phyloP scores from a whole-genome alignment of 805 yeast genomes.

The Wickerhamiella spandovensis region DNA sequence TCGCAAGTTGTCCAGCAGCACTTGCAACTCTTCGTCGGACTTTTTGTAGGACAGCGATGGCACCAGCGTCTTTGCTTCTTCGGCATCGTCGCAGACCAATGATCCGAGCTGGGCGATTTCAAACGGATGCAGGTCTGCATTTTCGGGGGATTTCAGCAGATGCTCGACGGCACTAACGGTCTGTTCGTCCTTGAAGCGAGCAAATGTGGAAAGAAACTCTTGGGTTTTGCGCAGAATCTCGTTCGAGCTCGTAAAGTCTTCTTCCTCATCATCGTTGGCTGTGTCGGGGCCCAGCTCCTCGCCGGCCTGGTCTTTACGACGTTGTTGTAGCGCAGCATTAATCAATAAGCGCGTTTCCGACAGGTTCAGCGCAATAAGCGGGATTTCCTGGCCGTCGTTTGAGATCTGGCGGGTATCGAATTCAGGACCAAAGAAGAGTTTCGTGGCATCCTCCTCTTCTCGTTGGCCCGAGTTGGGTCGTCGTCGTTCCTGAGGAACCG shows the following conservation, averaged over 20 bases:
- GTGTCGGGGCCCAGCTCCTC: constrained; percentile 20
- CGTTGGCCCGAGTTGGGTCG: constrained; percentile 27
- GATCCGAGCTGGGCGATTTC: constrained; percentile 87
- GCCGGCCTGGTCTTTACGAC: constrained; percentile 36
- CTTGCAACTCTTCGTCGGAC: constrained; percentile 75
- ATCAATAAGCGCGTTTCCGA: constrained; percentile 84
- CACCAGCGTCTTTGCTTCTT: constrained; percentile 87
- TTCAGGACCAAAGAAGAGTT: constrained; percentile 82
- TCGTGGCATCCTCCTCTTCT: constrained; percentile 87
- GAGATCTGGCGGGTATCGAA: constrained; percentile 69
- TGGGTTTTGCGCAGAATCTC: constrained; percentile 78
- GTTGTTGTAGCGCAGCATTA: constrained; percentile 75
- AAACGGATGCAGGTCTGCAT: constrained; percentile 76
- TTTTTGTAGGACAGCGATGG: constrained; percentile 77
- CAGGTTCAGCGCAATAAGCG: constrained; percentile 70
- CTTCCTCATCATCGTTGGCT: constrained; percentile 22
- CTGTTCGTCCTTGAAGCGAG: constrained; percentile 83
- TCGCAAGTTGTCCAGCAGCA: constrained; percentile 75
- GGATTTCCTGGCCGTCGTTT: constrained; percentile 66
- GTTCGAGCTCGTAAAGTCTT: constrained; percentile 22
- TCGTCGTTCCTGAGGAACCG: constrained; percentile 74
- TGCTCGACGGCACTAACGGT: constrained; percentile 91
- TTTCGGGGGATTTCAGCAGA: constrained; percentile 59
- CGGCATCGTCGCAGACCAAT: constrained; percentile 89
- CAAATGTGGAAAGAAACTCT: constrained; percentile 71